Conservation (phyloP, 768 basidiomycete genomes). For the Kwoniella dendrophila region DNA sequence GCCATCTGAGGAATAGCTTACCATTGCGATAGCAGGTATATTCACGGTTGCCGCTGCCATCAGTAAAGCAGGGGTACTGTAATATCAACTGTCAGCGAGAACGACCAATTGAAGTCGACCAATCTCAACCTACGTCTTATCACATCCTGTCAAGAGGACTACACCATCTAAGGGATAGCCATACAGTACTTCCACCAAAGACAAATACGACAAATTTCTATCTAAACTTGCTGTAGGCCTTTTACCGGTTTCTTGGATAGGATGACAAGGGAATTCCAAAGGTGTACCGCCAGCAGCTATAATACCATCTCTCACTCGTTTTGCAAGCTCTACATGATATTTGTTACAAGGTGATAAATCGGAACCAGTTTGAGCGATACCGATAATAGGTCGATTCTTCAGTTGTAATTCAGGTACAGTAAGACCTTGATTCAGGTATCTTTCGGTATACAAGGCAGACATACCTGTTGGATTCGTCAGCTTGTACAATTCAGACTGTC, state of each 20-base stretch:
- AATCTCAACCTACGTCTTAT: constrained; percentile 40
- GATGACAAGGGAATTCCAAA: constrained; percentile 56
- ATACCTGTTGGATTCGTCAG: constrained; percentile 39
- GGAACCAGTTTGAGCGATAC: constrained; percentile 53
- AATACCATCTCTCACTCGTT: constrained; percentile 54
- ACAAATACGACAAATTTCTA: constrained; percentile 51
- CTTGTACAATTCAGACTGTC: background rate
- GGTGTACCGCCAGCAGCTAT: constrained; percentile 55
- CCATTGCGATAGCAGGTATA: constrained; percentile 51
- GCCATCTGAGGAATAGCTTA: background rate
- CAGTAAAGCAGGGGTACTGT: constrained; percentile 46
- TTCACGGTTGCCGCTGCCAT: constrained; percentile 54
- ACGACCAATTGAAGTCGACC: background rate
- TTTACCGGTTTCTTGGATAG: constrained; percentile 55
- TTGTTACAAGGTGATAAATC: constrained; percentile 54
- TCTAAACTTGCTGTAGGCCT: constrained; percentile 53
- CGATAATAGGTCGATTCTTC: constrained; percentile 45
- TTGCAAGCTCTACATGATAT: constrained; percentile 52
- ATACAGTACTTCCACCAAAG: constrained; percentile 51
- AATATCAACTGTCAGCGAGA: constrained; percentile 8
- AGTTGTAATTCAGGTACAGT: constrained; percentile 29
- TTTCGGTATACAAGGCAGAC: constrained; percentile 43
- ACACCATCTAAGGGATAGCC: constrained; percentile 55
- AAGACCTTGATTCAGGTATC: constrained; percentile 46
- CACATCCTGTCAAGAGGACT: constrained; percentile 51